Conservation (phyloP, 371 early-diverging fungal genomes). For the Mortierella sp. region DNA sequence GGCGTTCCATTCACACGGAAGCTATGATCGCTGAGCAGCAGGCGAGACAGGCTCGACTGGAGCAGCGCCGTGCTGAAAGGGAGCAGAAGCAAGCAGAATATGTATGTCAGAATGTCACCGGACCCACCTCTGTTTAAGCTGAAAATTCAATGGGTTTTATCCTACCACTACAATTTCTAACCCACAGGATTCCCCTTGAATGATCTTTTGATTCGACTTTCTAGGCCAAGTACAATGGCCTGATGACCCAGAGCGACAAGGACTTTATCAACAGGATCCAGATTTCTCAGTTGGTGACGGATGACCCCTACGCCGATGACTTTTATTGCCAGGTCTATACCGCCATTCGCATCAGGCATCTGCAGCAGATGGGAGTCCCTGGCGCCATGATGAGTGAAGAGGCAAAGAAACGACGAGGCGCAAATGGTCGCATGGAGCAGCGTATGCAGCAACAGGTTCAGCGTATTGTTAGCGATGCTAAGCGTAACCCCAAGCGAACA, state of each 20-base stretch:
- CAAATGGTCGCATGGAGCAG: constrained; percentile 67
- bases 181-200: background rate
- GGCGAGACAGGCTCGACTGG: constrained; percentile 49
- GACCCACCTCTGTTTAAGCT: constrained; percentile 7
- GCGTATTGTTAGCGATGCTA: constrained; percentile 91
- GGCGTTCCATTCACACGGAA: constrained; percentile 52
- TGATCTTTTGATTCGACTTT: background rate
- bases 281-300: constrained; percentile 90
- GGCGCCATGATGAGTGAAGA: constrained; percentile 33
- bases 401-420: constrained; percentile 48
- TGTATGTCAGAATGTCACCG: constrained; percentile 14
- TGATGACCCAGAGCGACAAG: constrained; percentile 95
- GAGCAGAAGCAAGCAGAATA: constrained; percentile 54
- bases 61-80: constrained; percentile 58
- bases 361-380: constrained; percentile 56
- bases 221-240: constrained; percentile 81
- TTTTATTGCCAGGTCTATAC: constrained; percentile 94
- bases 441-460: constrained; percentile 94
- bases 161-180: background rate
- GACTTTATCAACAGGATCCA: constrained; percentile 93
- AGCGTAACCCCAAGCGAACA: constrained; percentile 84
- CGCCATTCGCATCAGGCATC: constrained; percentile 73
- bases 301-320: constrained; percentile 91
- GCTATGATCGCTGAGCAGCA: constrained; percentile 52
- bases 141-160: constrained; percentile 10